Percentiles rank a stretch among this genome's conserved stretches.
Conservation (phyloP, 768 basidiomycete species). For the Lentinula lateritia region DNA sequence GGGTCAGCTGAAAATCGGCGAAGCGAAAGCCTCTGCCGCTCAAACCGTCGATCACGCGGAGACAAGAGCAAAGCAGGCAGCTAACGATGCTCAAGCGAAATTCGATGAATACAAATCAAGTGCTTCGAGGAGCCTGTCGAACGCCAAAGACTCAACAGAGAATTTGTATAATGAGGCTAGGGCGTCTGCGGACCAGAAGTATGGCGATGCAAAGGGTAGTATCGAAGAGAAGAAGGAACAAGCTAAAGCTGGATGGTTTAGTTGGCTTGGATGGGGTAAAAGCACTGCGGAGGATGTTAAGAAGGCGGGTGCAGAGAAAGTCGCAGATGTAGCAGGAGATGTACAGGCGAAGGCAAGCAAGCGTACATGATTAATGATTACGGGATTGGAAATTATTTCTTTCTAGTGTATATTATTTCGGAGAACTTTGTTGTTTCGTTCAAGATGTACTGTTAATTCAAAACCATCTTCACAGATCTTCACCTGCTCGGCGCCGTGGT, state of each 20-base stretch:
- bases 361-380: neutral
- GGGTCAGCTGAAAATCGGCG: conserved; percentile 7
- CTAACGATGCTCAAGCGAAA: conserved; percentile 7
- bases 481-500: neutral
- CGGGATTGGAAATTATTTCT: neutral
- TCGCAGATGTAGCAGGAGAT: conserved; percentile 8
- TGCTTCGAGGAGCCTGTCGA: neutral
- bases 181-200: conserved; percentile 2
- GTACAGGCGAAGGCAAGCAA: conserved; percentile 8
- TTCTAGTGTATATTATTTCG: neutral
- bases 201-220: conserved; percentile 3
- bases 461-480: too few species aligned
- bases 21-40: conserved; percentile 7
- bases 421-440: too few species aligned
- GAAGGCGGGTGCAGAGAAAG: conserved; percentile 11
- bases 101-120: conserved; percentile 4
- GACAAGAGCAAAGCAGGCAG: conserved; percentile 5
- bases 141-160: conserved; percentile 6
- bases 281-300: conserved; percentile 14
- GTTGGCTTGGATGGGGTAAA: conserved; percentile 18
- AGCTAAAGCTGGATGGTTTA: conserved; percentile 14
- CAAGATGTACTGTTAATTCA: too few species aligned
- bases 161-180: conserved; percentile 10
- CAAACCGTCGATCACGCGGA: conserved; percentile 5
- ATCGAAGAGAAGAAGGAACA: conserved; percentile 9